Evolutionary conservation across 257 asterid genomes (phyloP).

Genomic region (Salvia hispanica): DNA sequence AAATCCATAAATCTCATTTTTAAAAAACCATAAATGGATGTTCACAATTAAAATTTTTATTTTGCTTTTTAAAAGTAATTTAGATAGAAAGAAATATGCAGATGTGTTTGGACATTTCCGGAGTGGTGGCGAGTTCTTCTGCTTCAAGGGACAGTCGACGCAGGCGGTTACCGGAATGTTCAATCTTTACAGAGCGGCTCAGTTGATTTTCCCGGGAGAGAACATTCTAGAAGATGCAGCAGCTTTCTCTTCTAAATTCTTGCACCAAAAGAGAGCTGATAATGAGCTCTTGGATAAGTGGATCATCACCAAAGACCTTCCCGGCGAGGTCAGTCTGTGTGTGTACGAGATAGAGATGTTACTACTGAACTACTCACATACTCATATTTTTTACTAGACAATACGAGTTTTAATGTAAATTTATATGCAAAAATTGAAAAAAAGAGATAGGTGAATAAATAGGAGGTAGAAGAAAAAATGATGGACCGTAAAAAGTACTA

Average conservation of each 20-base stretch:
- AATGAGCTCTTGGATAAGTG: constrained; percentile 78
- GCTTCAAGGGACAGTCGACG: constrained; percentile 79
- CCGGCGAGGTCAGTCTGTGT: constrained; percentile 70
- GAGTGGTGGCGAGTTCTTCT: constrained; percentile 70
- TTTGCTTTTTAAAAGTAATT: not conserved
- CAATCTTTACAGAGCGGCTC: constrained; percentile 82
- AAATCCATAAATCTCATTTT: too few species aligned
- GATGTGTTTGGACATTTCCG: constrained; percentile 72
- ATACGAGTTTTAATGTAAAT: too few species aligned
- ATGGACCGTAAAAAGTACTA: too few species aligned
- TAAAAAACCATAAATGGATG: too few species aligned
- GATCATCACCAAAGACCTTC: constrained; percentile 88
- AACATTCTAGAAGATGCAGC: constrained; percentile 49
- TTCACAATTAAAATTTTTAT: too few species aligned
- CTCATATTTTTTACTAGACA: too few species aligned
- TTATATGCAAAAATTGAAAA: too few species aligned
- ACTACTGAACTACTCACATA: too few species aligned
- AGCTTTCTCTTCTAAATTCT: constrained; percentile 47
- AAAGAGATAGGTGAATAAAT: too few species aligned
- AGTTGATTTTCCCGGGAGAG: constrained; percentile 69
- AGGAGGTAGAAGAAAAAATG: too few species aligned
- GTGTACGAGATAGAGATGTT: not conserved
- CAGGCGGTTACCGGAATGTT: constrained; percentile 92
- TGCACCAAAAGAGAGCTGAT: constrained; percentile 50
- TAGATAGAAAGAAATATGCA: constrained; percentile 25